These are phyloP conservation scores for Trichoderma koningii DNA, from an alignment of 2,329 filamentous ascomycete genomes.

Conservation along the genomic window DNA sequence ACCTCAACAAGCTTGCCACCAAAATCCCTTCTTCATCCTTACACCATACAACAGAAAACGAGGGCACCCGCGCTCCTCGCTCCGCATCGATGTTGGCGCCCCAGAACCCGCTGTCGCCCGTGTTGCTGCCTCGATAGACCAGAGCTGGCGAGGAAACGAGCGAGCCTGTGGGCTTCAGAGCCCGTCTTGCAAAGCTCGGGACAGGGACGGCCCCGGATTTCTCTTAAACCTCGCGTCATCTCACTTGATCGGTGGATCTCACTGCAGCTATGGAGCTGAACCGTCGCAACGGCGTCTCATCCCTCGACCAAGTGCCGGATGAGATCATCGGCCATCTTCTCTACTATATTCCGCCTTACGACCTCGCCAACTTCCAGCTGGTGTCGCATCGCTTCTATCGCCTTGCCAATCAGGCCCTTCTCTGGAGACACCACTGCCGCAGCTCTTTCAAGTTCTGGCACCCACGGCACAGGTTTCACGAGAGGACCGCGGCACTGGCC, in stretches of 20 bases:
- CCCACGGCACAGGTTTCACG: conserved; percentile 58
- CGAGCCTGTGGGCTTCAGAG: background rate
- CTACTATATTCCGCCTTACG: conserved; percentile 59
- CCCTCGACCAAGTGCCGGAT: conserved; percentile 64
- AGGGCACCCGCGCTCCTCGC: conserved; percentile 1
- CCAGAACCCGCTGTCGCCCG: background rate
- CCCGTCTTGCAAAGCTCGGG: background rate
- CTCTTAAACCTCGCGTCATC: conserved; percentile 1
- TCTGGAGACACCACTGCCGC: conserved; percentile 79
- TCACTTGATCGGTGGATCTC: conserved; percentile 9
- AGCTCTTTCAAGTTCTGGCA: conserved; percentile 75
- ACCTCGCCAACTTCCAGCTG: conserved; percentile 51
- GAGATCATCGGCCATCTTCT: conserved; percentile 84
- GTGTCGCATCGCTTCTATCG: conserved; percentile 65
- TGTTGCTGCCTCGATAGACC: background rate
- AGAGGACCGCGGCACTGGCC: conserved; percentile 56
- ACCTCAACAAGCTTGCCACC: background rate
- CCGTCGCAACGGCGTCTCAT: conserved; percentile 28
- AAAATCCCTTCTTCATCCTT: background rate
- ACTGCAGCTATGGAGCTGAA: conserved; percentile 21
- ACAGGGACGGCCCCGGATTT: background rate
- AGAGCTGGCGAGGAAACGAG: background rate
- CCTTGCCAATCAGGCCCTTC: conserved; percentile 68
- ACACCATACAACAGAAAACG: background rate
- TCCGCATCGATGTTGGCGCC: conserved; percentile 4